phyloP scores from a whole-genome alignment of 768 basidiomycete genomes.

The Mycena albidolilacea region DNA sequence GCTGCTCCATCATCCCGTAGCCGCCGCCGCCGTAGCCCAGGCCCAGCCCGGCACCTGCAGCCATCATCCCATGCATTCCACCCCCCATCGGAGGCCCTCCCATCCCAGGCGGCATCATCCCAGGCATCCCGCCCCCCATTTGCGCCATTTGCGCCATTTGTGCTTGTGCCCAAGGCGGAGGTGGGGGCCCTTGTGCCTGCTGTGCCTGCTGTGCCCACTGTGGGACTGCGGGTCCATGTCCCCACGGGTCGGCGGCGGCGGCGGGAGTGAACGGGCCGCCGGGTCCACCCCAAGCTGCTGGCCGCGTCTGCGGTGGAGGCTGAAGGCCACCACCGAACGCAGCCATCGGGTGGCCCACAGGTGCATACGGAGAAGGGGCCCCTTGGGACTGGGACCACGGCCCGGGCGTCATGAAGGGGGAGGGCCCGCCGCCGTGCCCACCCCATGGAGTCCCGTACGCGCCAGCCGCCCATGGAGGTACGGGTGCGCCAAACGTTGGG shows the following conservation, averaged over 20 bases:
- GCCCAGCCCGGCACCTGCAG: constrained; percentile 15
- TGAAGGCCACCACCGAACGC: constrained; percentile 4
- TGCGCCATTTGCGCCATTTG: constrained; percentile 11
- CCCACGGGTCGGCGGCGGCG: constrained; percentile 37
- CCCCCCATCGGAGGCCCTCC: constrained; percentile 22
- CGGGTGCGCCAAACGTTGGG: constrained; percentile 23
- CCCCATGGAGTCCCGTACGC: constrained; percentile 27
- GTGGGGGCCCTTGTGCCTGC: neutral
- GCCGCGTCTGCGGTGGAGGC: constrained; percentile 13
- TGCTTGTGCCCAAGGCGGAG: neutral
- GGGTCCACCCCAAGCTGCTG: constrained; percentile 18
- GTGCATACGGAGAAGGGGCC: constrained; percentile 33
- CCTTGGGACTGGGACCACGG: constrained; percentile 36
- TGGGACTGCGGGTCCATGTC: constrained; percentile 3
- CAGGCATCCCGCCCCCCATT: constrained; percentile 2
- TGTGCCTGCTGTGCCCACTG: constrained; percentile 35
- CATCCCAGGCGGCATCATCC: constrained; percentile 23
- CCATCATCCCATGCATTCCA: constrained; percentile 31
- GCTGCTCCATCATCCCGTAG: constrained; percentile 31
- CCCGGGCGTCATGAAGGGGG: neutral
- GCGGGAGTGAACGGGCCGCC: constrained; percentile 25
- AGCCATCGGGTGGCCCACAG: constrained; percentile 26
- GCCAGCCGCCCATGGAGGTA: constrained; percentile 8
- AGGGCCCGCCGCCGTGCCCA: neutral
- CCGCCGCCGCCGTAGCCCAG: constrained; percentile 23